Evolutionary conservation across 2,329 filamentous ascomycete species (phyloP).

Genomic region (Verticillium nonalfalfae): DNA sequence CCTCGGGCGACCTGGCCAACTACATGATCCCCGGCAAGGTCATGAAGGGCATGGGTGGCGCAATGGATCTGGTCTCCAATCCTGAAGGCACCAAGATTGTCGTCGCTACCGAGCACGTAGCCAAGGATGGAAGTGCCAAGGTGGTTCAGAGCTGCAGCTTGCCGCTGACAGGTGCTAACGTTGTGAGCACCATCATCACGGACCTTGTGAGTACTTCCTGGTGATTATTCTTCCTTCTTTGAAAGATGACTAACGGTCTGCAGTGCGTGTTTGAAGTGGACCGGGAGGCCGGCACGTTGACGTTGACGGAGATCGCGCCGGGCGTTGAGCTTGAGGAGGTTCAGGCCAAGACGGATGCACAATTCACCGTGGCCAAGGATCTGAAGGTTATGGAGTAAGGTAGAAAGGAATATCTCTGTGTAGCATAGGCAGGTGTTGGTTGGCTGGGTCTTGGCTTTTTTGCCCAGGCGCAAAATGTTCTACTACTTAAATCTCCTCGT

Average conservation of each 20-base stretch:
- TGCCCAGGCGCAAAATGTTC: no score
- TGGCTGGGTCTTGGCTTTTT: no score
- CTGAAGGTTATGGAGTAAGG: constrained; percentile 39
- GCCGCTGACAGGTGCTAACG: constrained; percentile 58
- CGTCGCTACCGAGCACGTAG: constrained; percentile 63
- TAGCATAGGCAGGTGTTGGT: background rate
- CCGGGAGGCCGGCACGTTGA: constrained; percentile 52
- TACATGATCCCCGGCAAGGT: constrained; percentile 89
- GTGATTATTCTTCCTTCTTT: background rate
- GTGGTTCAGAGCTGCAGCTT: constrained; percentile 58
- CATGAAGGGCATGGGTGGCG: constrained; percentile 81
- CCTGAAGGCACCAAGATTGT: constrained; percentile 67
- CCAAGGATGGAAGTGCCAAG: constrained; percentile 62
- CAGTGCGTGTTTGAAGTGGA: constrained; percentile 67
- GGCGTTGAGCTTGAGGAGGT: constrained; percentile 64
- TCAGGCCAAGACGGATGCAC: constrained; percentile 62
- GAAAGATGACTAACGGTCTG: background rate
- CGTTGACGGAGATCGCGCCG: constrained; percentile 64
- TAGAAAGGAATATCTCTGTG: background rate
- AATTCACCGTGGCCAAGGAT: constrained; percentile 55
- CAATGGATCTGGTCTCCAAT: constrained; percentile 68
- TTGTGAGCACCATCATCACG: constrained; percentile 68
- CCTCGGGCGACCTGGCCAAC: constrained; percentile 74
- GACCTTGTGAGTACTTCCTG: constrained; percentile 52
- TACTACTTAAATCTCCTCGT: no score